Base-by-base conservation (phyloP, 495 filamentous ascomycete species). In the Xylaria curta region DNA sequence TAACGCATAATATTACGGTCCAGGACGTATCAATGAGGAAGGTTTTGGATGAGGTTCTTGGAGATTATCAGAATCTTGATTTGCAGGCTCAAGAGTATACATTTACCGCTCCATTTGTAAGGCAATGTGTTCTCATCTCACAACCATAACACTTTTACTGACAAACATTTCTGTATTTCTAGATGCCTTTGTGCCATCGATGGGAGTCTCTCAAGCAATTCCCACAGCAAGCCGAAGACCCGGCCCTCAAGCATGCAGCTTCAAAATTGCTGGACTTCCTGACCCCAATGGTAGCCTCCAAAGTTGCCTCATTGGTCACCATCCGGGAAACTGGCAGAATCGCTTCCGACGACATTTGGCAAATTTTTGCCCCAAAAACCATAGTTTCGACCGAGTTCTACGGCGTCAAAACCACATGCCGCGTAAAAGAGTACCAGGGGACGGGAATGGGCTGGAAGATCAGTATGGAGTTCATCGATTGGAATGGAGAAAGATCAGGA, bases 181-280 rank as follows among this genome's bases (percentile, higher is more conserved):
- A 44, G 59, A 79, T 82, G 69, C 85, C 89, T 6, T 79, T 91
- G 13, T 85, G 91, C 33, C 87, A 91, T 74, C 85, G 90, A 21
- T 91, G 89, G 89, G 76, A 85, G 0, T 73, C 78, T 3, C 79
- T 91, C 46, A 69, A 81, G 56, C 6, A 72, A n/a, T 71, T 71
- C 33, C 63, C 33, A 13, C 3, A 54, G 40, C 82, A 87, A 38
- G 47, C 72, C 2, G 78, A 77, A 12, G 82, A 81, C 3, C 85
- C 84, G 51, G 71, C 76, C 13, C 84, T 88, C 68, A 81, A 85
- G 15, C 76, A 84, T 26, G 75, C 89, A 0, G 82, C 90, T 15
- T 82, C 82, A 13, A 73, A 81, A 4, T 77, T 87, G 9, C 79
- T 92, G 1, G 78, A 84, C 19, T 88, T 92, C 69, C 83, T 92